phyloP scores from a whole-genome alignment of 2,329 filamentous ascomycete species.

The Allantophomopsis cytisporea region DNA sequence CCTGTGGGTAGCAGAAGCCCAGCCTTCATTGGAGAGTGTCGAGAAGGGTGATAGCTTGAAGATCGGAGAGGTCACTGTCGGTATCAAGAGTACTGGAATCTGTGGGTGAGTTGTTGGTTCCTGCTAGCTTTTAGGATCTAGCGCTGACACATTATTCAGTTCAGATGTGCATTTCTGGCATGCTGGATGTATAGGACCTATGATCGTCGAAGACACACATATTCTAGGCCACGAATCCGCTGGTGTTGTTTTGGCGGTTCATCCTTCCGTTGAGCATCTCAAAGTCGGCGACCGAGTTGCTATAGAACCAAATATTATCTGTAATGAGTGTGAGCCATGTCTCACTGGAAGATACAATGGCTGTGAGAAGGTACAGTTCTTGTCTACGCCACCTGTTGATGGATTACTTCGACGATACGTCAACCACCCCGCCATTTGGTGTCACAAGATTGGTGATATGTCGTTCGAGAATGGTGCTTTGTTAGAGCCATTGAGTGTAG shows the following conservation, averaged over 20 bases:
- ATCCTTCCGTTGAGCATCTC: conserved; percentile 65
- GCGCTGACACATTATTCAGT: conserved; percentile 26
- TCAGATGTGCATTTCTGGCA: conserved; percentile 98
- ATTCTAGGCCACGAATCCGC: conserved; percentile 92
- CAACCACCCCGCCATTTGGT: conserved; percentile 89
- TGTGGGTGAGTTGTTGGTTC: conserved; percentile 53
- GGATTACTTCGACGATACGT: conserved; percentile 85
- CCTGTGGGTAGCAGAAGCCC: conserved; percentile 72
- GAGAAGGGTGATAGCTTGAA: conserved; percentile 54
- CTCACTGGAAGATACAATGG: conserved; percentile 91
- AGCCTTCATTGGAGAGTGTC: conserved; percentile 64
- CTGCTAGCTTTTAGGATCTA: neutral
- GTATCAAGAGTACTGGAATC: conserved; percentile 88
- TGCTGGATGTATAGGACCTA: conserved; percentile 85
- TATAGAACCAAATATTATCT: conserved; percentile 89
- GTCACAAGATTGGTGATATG: conserved; percentile 91
- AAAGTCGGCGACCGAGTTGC: conserved; percentile 83
- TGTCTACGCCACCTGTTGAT: conserved; percentile 80
- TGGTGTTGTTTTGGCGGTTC: conserved; percentile 68
- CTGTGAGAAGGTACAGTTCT: conserved; percentile 73
- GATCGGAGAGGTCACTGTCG: conserved; percentile 74
- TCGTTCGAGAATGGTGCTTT: conserved; percentile 83
- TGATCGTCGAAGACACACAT: conserved; percentile 82
- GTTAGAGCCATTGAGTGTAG: conserved; percentile 81
- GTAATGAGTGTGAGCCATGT: conserved; percentile 80